Base-by-base conservation (phyloP, 2,329 filamentous ascomycete genomes). In the Exserohilum turcica region DNA sequence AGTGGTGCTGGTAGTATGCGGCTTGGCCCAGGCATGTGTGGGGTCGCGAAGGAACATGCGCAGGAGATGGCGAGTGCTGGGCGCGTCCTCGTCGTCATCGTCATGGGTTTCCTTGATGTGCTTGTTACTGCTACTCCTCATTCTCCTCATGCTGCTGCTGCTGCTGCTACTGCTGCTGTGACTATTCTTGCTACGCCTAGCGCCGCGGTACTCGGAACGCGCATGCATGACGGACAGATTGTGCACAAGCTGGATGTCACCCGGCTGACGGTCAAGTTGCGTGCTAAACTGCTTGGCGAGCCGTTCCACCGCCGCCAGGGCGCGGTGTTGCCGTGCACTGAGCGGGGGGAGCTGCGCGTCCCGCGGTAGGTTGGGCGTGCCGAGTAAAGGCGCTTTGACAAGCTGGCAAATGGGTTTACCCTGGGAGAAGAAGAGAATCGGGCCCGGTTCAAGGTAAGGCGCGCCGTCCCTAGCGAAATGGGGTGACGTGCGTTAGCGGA, bases 41-140 rank as follows among this genome's bases (percentile, higher is more conserved):
- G 70, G 67, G 50, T 74, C 72, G 15, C 71, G 65, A 38, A 74
- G 66, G 57, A 74, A 74, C 71, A 74, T 70, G 49, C 72, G 69
- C 35, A 74, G 61, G 19, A 74, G 63, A 52, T 74, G 72, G 28
- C 72, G 68, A 43, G 57, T 60, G 52, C 70, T 73, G 5, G 62
- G 58, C 28, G 6, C 24, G 6, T 36, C 15, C 15, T 32, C 31
- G 31, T 32, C 31, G 31, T n/a, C 31, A 13, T 13, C 10, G 31
- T 32, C 10, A n/a, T 32, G 5, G 31, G 12, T 5, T 3, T 32
- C 31, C 12, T n/a, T n/a, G 31, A 10, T n/a, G 7, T 10, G 29
- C 12, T n/a, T 5, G 15, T 9, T 2, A 15, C 32, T 16, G 13
- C 13, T 33, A 15, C 5, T 13, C 13, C 3, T 15, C 21, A 24